Evolutionary conservation across 768 basidiomycete species (phyloP).

Genomic region (Amyloporia xantha): DNA sequence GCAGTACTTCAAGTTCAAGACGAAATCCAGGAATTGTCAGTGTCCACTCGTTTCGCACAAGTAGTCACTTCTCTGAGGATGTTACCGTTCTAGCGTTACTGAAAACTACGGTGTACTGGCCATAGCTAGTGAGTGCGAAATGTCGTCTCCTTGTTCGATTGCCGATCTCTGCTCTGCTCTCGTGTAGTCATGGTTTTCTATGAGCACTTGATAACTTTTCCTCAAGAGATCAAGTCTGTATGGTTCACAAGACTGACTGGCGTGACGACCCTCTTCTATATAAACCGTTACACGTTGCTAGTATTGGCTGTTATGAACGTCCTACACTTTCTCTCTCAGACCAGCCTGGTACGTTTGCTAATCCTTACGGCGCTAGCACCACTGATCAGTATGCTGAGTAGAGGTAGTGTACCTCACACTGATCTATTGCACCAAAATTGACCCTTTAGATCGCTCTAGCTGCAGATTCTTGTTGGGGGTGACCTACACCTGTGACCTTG

Average conservation of each 20-base stretch:
- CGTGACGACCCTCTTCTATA: slow-evolving; percentile 4
- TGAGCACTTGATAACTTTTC: slow-evolving; percentile 6
- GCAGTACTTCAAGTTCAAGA: neutral
- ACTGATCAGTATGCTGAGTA: neutral
- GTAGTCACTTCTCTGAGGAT: neutral
- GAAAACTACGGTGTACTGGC: neutral
- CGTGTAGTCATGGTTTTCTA: slow-evolving; percentile 8
- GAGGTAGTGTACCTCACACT: neutral
- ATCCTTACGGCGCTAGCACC: neutral
- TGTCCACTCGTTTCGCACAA: neutral
- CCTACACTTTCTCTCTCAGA: neutral
- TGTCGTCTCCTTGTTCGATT: neutral
- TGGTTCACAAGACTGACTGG: slow-evolving; percentile 6
- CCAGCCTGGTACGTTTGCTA: neutral
- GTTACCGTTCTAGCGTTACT: neutral
- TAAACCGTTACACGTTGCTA: slow-evolving; percentile 4
- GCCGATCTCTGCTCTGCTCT: neutral
- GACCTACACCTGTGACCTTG: neutral
- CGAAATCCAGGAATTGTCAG: neutral
- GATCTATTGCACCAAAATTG: neutral
- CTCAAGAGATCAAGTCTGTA: slow-evolving; percentile 2
- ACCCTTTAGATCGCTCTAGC: neutral
- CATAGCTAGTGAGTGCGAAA: neutral
- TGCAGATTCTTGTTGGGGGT: neutral
- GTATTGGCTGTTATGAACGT: neutral